Evolutionary conservation across 176 grass and related monocot genomes (phyloP).

Genomic region (Ananas comosus): DNA sequence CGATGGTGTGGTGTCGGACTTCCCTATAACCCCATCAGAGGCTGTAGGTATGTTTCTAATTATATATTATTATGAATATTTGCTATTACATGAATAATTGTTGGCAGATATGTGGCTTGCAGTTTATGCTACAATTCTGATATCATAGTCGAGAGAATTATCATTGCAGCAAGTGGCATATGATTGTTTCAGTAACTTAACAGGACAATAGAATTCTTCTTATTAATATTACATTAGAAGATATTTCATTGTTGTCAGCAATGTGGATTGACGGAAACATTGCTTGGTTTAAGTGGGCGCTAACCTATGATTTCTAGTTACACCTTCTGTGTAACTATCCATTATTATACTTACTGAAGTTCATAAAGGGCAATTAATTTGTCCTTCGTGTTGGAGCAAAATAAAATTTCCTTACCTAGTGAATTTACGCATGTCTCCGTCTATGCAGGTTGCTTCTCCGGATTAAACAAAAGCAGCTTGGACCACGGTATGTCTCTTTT

Average conservation of each 20-base stretch:
- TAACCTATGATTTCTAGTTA: background rate
- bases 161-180: background rate
- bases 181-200: no score
- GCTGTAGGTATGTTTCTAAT: constrained; percentile 46
- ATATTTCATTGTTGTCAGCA: no score
- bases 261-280: no score
- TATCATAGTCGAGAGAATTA: background rate
- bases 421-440: background rate
- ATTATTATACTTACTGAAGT: no score
- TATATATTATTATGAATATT: background rate
- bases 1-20: constrained; percentile 89
- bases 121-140: background rate
- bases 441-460: constrained; percentile 67
- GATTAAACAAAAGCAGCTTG: constrained; percentile 61
- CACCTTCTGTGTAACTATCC: no score
- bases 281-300: background rate
- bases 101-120: background rate
- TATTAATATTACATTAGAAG: no score
- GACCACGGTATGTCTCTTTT: constrained; percentile 45
- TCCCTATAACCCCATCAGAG: constrained; percentile 61
- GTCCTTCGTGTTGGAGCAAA: no score
- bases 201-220: no score
- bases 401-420: background rate
- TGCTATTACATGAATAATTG: background rate
- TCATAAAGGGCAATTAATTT: no score